These are phyloP conservation scores for Coemansia sp. DNA, from an alignment of 192 early-diverging fungal genomes.

Conservation along the genomic window DNA sequence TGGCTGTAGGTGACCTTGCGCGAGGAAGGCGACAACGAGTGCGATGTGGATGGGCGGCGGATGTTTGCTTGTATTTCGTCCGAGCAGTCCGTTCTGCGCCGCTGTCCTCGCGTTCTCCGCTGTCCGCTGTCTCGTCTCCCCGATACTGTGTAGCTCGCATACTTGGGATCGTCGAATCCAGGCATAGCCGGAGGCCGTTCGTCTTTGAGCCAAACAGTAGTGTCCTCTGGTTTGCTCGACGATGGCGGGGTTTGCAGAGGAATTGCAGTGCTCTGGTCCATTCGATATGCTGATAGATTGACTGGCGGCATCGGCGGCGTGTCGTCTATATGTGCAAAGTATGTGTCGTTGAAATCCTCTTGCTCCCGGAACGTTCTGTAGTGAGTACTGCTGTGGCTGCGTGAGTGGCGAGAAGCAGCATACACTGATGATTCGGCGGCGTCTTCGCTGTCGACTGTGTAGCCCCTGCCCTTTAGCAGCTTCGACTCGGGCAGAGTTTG, in stretches of 20 bases:
- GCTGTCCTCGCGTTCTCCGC: slow-evolving; percentile 23
- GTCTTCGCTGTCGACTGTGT: not conserved
- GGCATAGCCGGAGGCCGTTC: slow-evolving; percentile 3
- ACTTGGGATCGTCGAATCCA: slow-evolving; percentile 24
- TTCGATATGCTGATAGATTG: not conserved
- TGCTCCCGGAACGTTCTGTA: not conserved
- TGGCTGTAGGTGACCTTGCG: slow-evolving; percentile 49
- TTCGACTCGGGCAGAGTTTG: not conserved
- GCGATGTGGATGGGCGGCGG: slow-evolving; percentile 33
- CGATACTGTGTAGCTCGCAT: slow-evolving; percentile 13
- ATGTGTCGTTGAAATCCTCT: slow-evolving; percentile 3
- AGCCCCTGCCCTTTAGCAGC: slow-evolving; percentile 1
- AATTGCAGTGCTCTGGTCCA: slow-evolving; percentile 13
- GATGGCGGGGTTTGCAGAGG: slow-evolving; percentile 12
- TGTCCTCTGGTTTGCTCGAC: not conserved
- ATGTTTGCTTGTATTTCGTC: slow-evolving; percentile 16
- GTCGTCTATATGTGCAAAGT: not conserved
- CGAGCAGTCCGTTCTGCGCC: slow-evolving; percentile 39
- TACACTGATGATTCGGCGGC: slow-evolving; percentile 1
- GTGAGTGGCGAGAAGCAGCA: slow-evolving; percentile 18
- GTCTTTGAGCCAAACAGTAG: not conserved
- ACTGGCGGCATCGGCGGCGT: slow-evolving; percentile 2
- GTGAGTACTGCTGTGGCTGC: slow-evolving; percentile 17
- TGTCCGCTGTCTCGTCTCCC: slow-evolving; percentile 17
- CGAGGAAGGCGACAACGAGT: slow-evolving; percentile 24